Evolutionary conservation across 345 rosid species (phyloP), one percentile per base, ranked within the genome.

Genomic region (Eutrema japonicum): DNA sequence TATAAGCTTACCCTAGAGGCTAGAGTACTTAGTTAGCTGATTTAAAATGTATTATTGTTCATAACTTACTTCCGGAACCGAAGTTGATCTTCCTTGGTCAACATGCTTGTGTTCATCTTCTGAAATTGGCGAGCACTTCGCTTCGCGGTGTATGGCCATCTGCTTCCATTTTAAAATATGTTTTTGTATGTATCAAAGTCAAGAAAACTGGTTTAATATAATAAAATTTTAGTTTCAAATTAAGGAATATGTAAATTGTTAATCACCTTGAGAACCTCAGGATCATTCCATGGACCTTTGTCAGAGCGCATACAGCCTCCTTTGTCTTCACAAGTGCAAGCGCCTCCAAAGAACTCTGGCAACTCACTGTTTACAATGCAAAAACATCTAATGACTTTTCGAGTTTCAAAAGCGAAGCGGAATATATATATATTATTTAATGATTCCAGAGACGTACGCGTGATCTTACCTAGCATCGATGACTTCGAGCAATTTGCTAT

Each of bases 201-300:
- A 51, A 27, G 45, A 57, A 57, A 32, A 11, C 7, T 11, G 10
- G 43, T 42, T 32, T 6, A 13, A 6, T 32, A 2, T 7, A 33
- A 73, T 0, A 14, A 33, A 30, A 37, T 26, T 38, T 29, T 8
- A 66, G 52, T 48, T 33, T 22, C 36, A 8, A 26, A 26, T 8
- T 26, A 22, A 14, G 55, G 10, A 13, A 53, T 30, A 27, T 14
- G 35, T 52, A 45, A 16, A 75, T 58, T 10, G 49, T 51, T 13
- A 38, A 14, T 64, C 75, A 92, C 98, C 93, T 92, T 96, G 70
- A 90, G 78, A 64, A 96, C 82, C 48, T 88, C 96, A 30, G 89
- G 90, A 78, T 92, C 89, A 79, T 88, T 92, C 99, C 99, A 96
- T 48, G 99, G 99, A 70, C 99, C 99, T 82, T 92, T 96, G 71